These are phyloP conservation scores for Alternaria viburni DNA, from an alignment of 2,329 filamentous ascomycete genomes.

Conservation along the genomic window DNA sequence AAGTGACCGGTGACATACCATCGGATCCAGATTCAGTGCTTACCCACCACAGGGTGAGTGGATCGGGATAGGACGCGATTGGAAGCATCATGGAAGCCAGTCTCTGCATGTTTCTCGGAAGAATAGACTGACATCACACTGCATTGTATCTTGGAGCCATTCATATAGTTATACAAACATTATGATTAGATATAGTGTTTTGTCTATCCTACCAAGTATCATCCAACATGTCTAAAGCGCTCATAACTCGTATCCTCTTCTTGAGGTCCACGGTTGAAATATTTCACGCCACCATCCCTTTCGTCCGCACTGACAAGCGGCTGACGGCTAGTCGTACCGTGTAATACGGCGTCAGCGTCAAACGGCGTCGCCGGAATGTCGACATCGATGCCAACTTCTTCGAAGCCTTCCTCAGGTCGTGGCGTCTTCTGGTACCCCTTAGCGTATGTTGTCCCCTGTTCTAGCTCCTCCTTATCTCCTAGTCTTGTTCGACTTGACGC, in stretches of 20 bases:
- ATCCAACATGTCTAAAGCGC: conserved; percentile 14
- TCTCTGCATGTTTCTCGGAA: not conserved
- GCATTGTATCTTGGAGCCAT: not conserved
- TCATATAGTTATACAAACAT: not conserved
- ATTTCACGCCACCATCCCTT: conserved; percentile 9
- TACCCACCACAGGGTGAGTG: not conserved
- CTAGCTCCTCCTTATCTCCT: conserved; percentile 21
- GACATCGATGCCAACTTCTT: conserved; percentile 27
- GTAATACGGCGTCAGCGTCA: conserved; percentile 27
- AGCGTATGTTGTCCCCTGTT: conserved; percentile 33
- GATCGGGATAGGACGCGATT: not conserved
- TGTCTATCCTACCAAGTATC: not conserved
- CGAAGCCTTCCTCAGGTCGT: conserved; percentile 18
- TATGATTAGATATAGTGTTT: not conserved
- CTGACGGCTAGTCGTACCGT: conserved; percentile 21
- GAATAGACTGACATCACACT: not conserved
- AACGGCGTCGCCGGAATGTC: conserved; percentile 31
- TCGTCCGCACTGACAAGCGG: conserved; percentile 18
- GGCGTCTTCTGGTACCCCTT: conserved; percentile 34
- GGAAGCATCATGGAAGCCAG: not conserved
- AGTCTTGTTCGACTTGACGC: conserved; percentile 31
- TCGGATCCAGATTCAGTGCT: not conserved
- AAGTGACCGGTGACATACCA: not conserved
- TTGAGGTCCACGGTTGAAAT: conserved; percentile 7
- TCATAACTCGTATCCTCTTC: conserved; percentile 29